Base-by-base conservation (phyloP, 2,329 filamentous ascomycete genomes). In the Neonectria magnoliae region DNA sequence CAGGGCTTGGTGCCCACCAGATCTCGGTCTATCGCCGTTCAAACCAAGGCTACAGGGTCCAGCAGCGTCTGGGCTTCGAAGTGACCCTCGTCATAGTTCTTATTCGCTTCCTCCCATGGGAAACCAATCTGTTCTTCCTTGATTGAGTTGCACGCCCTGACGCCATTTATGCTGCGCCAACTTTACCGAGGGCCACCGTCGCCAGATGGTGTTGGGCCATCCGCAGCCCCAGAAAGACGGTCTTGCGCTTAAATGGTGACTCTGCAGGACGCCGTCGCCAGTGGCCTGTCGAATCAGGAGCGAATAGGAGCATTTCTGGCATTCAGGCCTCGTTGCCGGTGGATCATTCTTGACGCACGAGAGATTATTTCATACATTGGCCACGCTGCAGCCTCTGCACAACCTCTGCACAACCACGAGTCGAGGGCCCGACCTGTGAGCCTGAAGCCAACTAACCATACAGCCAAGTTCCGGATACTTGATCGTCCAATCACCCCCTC, bases 301-400 rank as follows among this genome's bases (percentile, higher is more conserved):
- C 75, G 73, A 76, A 75, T 75, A 60, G 68, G 75, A 70, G 68
- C 64, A 56, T 74, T 75, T 68, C 74, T 75, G 66, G 63, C 70
- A 61, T 73, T 67, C 73, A 73, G 68, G 44, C 62, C 64, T 66
- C 59, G 62, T 63, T 68, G 65, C 63, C 67, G 62, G 70, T 74
- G 70, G 72, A 71, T 65, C 68, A 50, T 57, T 60, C 25, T 60
- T 62, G 55, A 62, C 68, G 71, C 66, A 69, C 69, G 74, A 76
- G 72, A 72, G 67, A 76, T 74, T 68, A 72, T 70, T 75, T 71
- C 65, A 60, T 68, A 70, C 73, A 73, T 71, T 60, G 59, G 51
- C 68, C 68, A 62, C 61, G 57, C 64, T 67, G 60, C 57, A 55
- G 53, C 63, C 54, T 72, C 55, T 53, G 57, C 48, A 20, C n/a